Evolutionary conservation across 768 basidiomycete species (phyloP).

Genomic region (Collybia sordida): DNA sequence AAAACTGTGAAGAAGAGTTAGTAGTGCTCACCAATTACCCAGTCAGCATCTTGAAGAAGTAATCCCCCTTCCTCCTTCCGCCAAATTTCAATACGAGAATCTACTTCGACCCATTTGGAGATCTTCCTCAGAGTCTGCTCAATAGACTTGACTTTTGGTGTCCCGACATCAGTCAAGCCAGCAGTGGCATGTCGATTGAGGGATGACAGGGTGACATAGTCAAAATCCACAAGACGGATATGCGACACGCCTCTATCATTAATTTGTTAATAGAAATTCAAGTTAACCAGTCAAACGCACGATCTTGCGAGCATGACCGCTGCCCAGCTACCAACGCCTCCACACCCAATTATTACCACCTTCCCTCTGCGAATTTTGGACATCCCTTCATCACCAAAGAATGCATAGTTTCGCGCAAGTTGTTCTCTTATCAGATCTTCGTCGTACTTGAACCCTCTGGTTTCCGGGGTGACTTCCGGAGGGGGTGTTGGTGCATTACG

Average conservation of each 20-base stretch:
- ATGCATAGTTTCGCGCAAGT: conserved; percentile 90
- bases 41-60: conserved; percentile 83
- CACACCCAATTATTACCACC: conserved; percentile 92
- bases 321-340: conserved; percentile 96
- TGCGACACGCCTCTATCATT: conserved; percentile 63
- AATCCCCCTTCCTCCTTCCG: conserved; percentile 73
- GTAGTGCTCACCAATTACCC: conserved; percentile 78
- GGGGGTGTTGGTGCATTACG: conserved; percentile 8
- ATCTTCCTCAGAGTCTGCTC: conserved; percentile 68
- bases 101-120: conserved; percentile 85
- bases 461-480: conserved; percentile 7
- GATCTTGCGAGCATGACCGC: conserved; percentile 92
- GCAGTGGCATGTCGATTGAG: conserved; percentile 96
- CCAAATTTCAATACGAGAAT: conserved; percentile 84
- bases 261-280: neutral
- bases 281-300: conserved; percentile 44
- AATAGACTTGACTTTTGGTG: conserved; percentile 84
- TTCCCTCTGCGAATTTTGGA: conserved; percentile 64
- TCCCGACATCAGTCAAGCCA: conserved; percentile 85
- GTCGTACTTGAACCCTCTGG: conserved; percentile 41
- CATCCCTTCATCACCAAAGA: conserved; percentile 92
- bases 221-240: conserved; percentile 89
- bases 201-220: conserved; percentile 93
- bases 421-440: conserved; percentile 88
- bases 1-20: neutral